phyloP scores from a whole-genome alignment of 2,329 filamentous ascomycete genomes.

The Diaporthe eres region DNA sequence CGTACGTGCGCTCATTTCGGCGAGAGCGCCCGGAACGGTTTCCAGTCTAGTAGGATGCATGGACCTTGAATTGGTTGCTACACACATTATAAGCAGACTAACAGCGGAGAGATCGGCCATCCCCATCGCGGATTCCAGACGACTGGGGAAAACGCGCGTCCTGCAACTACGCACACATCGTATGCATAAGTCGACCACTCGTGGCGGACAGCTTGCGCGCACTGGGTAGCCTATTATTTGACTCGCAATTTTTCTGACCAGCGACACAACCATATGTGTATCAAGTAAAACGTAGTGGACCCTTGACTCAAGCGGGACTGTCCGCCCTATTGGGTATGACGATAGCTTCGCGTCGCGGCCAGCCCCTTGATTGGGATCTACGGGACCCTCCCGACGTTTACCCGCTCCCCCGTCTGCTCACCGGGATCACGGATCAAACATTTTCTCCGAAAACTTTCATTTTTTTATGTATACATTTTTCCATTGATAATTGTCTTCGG shows the following conservation, averaged over 20 bases:
- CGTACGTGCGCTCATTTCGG: constrained; percentile 18
- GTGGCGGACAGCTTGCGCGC: constrained; percentile 1
- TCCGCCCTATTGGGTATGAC: constrained; percentile 5
- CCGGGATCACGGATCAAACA: constrained; percentile 1
- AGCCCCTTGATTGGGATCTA: constrained; percentile 14
- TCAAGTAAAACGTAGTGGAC: constrained; percentile 2
- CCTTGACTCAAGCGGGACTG: background rate
- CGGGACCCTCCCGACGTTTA: constrained; percentile 16
- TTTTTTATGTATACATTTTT: background rate
- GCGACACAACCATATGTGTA: background rate
- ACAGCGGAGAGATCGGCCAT: constrained; percentile 17
- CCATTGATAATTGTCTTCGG: background rate
- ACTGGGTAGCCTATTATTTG: background rate
- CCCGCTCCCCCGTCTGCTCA: constrained; percentile 2
- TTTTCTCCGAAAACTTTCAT: background rate
- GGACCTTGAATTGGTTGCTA: constrained; percentile 32
- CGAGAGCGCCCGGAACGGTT: background rate
- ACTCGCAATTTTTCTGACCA: background rate
- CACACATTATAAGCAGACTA: constrained; percentile 34
- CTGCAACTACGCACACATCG: background rate
- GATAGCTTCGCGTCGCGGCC: constrained; percentile 28
- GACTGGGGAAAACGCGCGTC: background rate
- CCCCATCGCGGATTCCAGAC: background rate
- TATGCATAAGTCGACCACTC: constrained; percentile 20
- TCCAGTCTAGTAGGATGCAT: constrained; percentile 31